Evolutionary conservation across 306 rosid genomes (phyloP).

Genomic region (Ammopiptanthus mongolicus): DNA sequence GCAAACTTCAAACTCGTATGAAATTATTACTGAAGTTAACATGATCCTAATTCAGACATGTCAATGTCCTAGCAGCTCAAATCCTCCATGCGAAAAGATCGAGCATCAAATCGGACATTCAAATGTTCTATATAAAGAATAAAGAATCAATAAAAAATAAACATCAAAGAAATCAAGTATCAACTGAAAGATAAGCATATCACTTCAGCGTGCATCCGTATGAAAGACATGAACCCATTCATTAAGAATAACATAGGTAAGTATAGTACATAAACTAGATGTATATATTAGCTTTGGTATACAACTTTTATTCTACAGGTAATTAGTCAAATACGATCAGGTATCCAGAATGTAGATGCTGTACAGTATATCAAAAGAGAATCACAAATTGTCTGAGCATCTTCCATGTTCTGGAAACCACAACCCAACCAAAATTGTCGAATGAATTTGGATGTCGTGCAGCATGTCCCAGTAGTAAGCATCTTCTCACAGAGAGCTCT

Average conservation of each 20-base stretch:
- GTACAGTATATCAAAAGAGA: slow-evolving; percentile 36
- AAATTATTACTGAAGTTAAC: neutral
- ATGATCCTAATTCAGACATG: neutral
- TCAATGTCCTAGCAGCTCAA: neutral
- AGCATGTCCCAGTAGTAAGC: slow-evolving; percentile 28
- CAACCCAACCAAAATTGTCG: slow-evolving; percentile 43
- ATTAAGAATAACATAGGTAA: neutral
- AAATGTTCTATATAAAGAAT: neutral
- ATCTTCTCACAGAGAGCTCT: slow-evolving; percentile 48
- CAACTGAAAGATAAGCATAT: neutral
- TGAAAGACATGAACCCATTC: slow-evolving; percentile 3
- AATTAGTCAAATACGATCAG: slow-evolving; percentile 37
- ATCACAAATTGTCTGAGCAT: slow-evolving; percentile 37
- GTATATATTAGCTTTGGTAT: slow-evolving; percentile 23
- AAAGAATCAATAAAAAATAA: slow-evolving; percentile 5
- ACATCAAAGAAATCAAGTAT: neutral
- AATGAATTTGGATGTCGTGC: slow-evolving; percentile 18
- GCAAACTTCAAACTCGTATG: neutral
- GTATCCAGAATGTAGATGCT: slow-evolving; percentile 34
- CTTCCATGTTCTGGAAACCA: slow-evolving; percentile 44
- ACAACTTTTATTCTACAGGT: slow-evolving; percentile 42
- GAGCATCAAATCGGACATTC: neutral
- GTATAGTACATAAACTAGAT: slow-evolving; percentile 10
- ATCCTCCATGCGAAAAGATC: neutral
- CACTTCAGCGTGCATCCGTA: neutral